Conservation (phyloP, 169 alveolate genomes). For the Plasmodium ovale region DNA sequence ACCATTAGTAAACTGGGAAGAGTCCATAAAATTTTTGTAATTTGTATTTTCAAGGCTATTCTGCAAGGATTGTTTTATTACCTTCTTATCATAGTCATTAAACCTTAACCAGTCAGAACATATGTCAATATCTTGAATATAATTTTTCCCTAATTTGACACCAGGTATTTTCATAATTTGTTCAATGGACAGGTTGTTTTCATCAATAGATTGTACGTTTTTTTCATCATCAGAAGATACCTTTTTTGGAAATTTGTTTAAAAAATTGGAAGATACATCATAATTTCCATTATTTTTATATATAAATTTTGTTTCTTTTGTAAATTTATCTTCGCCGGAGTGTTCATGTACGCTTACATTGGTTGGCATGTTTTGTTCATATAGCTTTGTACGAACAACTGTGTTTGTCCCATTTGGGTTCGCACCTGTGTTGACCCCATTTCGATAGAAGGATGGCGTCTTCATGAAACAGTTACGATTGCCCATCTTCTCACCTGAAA, state of each 20-base stretch:
- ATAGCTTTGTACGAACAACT: not conserved
- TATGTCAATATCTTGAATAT: slow-evolving; percentile 58
- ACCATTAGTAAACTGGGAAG: slow-evolving; percentile 18
- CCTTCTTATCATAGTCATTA: slow-evolving; percentile 64
- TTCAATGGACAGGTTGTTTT: slow-evolving; percentile 37
- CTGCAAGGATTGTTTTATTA: slow-evolving; percentile 48
- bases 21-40: slow-evolving; percentile 20
- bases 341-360: not conserved
- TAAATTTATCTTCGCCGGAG: not conserved
- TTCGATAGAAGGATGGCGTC: slow-evolving; percentile 2
- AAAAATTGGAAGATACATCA: not conserved
- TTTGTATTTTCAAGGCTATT: slow-evolving; percentile 25
- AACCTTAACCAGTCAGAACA: slow-evolving; percentile 66
- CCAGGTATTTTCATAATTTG: slow-evolving; percentile 74
- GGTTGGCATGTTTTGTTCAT: not conserved
- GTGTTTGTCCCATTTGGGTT: not conserved
- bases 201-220: not conserved
- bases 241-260: slow-evolving; percentile 13
- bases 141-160: slow-evolving; percentile 56
- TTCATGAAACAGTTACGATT: slow-evolving; percentile 30
- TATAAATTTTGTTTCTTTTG: slow-evolving; percentile 17
- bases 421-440: not conserved
- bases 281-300: slow-evolving; percentile 15
- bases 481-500: not conserved
- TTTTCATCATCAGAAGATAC: slow-evolving; percentile 19